phyloP scores from a whole-genome alignment of 129 eudicot species.

The Helianthus annuus region HanXRQr2.0-SUNRISE NC_035444.2:2798117-2798616 shows the following conservation, averaged over 20 bases:
- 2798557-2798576: no score
- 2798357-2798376: neutral
- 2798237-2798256: constrained; percentile 91
- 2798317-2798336: constrained; percentile 3
- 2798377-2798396: neutral
- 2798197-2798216: constrained; percentile 91
- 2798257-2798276: constrained; percentile 93
- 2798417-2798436: no score
- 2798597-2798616: no score
- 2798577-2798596: no score
- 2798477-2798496: no score
- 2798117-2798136: constrained; percentile 10
- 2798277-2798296: constrained; percentile 88
- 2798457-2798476: no score
- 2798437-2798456: no score
- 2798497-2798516: no score
- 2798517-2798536: no score
- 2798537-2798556: no score
- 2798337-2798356: neutral
- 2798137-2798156: neutral
- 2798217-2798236: constrained; percentile 81
- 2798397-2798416: neutral
- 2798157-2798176: neutral
- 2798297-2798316: constrained; percentile 98
- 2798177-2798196: constrained; percentile 26